These are phyloP conservation scores for Raphanus sativus DNA, from an alignment of 345 rosid species.

Conservation along the genomic window DNA sequence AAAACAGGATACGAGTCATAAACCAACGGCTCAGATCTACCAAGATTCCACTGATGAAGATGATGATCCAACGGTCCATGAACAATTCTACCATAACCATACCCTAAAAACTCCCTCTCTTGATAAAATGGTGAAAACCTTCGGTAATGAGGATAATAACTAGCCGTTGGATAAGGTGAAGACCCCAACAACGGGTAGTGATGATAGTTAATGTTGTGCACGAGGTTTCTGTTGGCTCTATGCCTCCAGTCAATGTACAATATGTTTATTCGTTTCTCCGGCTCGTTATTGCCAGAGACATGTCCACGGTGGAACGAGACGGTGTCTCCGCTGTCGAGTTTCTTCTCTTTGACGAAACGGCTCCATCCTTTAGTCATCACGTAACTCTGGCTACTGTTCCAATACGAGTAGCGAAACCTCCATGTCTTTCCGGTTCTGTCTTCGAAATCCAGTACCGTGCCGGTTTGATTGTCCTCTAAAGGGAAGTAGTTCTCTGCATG, in stretches of 20 bases:
- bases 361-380: too few species aligned
- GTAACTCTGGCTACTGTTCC: too few species aligned
- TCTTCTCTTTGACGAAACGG: too few species aligned
- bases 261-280: too few species aligned
- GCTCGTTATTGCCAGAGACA: too few species aligned
- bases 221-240: conserved; percentile 33
- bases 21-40: conserved; percentile 43
- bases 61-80: conserved; percentile 35
- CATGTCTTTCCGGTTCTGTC: too few species aligned
- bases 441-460: too few species aligned
- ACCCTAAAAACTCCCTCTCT: conserved; percentile 31
- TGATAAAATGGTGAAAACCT: conserved; percentile 19
- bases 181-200: conserved; percentile 18
- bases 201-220: conserved; percentile 26
- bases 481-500: too few species aligned
- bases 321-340: too few species aligned
- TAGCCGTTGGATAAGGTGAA: conserved; percentile 19
- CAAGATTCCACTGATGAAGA: conserved; percentile 21
- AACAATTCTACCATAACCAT: conserved; percentile 20
- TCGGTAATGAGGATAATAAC: conserved; percentile 15
- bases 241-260: conserved; percentile 6
- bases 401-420: too few species aligned
- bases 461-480: too few species aligned
- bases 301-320: too few species aligned
- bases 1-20: conserved; percentile 61